These are phyloP conservation scores for Maudiozyma turicensis DNA, from an alignment of 805 yeast species.

Conservation along the genomic window DNA sequence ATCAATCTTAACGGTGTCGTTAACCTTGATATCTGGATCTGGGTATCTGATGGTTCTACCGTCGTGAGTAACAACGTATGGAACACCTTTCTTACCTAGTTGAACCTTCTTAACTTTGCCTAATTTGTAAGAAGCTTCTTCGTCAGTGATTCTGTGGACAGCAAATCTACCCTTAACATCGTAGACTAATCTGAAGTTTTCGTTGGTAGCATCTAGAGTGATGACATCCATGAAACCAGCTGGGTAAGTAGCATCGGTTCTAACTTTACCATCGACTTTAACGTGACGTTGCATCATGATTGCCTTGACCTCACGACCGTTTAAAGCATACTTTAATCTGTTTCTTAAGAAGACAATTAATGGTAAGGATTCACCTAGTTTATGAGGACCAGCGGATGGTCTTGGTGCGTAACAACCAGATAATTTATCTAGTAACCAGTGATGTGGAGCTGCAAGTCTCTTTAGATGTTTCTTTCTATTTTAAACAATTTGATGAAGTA, in stretches of 20 bases:
- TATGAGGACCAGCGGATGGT: constrained; percentile 99
- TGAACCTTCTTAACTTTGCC: constrained; percentile 97
- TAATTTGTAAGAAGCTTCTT: constrained; percentile 96
- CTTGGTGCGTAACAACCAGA: constrained; percentile 99
- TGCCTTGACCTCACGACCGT: constrained; percentile 98
- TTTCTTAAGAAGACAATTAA: constrained; percentile 93
- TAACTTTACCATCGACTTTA: constrained; percentile 97
- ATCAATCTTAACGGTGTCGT: constrained; percentile 97
- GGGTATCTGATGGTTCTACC: constrained; percentile 99
- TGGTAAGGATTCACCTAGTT: constrained; percentile 96
- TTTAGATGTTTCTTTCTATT: constrained; percentile 85
- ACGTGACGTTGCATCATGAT: constrained; percentile 97
- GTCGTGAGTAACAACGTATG: constrained; percentile 98
- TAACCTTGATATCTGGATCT: constrained; percentile 91
- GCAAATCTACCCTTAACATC: constrained; percentile 99
- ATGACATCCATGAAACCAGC: constrained; percentile 99
- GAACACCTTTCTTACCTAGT: constrained; percentile 97
- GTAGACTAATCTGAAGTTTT: constrained; percentile 97
- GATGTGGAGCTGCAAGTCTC: constrained; percentile 99
- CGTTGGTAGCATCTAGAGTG: constrained; percentile 95
- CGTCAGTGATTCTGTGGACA: constrained; percentile 98
- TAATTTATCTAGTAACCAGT: constrained; percentile 99
- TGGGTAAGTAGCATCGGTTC: constrained; percentile 98
- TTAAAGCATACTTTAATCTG: constrained; percentile 97
- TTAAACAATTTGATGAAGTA: neutral